Evolutionary conservation across 78 protist species (phyloP).

Genomic region (Dictyostelium firmibasis): DNA sequence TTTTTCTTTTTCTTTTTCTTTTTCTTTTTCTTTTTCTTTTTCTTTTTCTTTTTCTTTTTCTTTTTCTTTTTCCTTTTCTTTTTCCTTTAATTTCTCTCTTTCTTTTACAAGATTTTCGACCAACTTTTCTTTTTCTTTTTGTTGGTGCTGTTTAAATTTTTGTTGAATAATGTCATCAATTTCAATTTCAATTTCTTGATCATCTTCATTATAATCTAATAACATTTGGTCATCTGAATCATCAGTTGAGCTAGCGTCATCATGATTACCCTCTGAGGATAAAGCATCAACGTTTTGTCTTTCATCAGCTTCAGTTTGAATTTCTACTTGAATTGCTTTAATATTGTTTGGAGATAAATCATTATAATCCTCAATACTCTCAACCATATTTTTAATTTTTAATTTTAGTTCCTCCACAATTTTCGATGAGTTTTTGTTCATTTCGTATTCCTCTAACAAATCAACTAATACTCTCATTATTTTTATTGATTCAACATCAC

Average conservation of each 20-base stretch:
- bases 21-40: not conserved
- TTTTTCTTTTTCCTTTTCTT: not conserved
- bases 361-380: not conserved
- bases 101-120: not conserved
- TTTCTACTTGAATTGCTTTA: not conserved
- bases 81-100: not conserved
- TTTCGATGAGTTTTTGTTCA: not conserved
- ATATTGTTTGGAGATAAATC: not conserved
- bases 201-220: not conserved
- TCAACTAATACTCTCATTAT: not conserved
- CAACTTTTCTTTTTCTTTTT: not conserved
- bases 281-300: not conserved
- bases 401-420: not conserved
- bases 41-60: not conserved
- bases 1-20: not conserved
- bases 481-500: not conserved
- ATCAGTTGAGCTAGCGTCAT: not conserved
- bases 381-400: not conserved
- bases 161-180: not conserved
- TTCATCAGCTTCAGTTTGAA: not conserved
- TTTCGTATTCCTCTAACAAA: not conserved
- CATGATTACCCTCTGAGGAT: not conserved
- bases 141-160: not conserved
- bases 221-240: not conserved
- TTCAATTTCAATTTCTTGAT: not conserved